Evolutionary conservation across 306 rosid species (phyloP), one percentile per base, ranked within the genome.

Genomic region (Citrullus amarus): DNA sequence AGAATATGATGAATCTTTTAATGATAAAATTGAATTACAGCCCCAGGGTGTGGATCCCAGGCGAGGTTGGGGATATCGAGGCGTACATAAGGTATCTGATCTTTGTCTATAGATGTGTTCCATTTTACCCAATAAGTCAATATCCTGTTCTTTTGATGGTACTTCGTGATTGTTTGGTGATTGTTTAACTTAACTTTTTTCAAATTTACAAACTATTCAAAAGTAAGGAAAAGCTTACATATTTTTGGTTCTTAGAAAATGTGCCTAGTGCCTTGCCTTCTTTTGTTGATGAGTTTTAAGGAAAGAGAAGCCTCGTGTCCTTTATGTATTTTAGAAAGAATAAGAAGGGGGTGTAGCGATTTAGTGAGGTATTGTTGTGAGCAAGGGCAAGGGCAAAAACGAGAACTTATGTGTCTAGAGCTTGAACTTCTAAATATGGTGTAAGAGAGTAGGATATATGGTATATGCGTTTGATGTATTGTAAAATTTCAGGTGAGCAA

Each of bases 61-160:
- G 80, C 89, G 80, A 79, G 97, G 99, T 69, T 92, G 99, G 99
- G 90, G 81, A 78, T 95, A 82, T 86, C 97, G 97, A 0, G 99
- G 99, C 65, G 99, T 95, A 72, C 99, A 95, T 83, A 95, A 89
- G 99, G 97, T 95, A 92, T 73, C 77, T 22, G 56, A 32, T 56
- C 39, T 41, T 4, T 22, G 66, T 58, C 60, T 79, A 59, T 34
- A 69, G 36, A 59, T n/a, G 32, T n/a, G 76, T 58, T 13, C 36
- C 48, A 41, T 56, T 57, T 75, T 14, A 8, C 65, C 65, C 32
- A 53, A 50, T 25, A 7, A 20, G n/a, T 46, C 20, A 6, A 4
- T 15, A 8, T 28, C 16, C 44, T 73, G 44, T 73, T 73, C 17
- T 51, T 32, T 39, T 12, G 56, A 48, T 71, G n/a, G 7, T 28